Conservation (phyloP, 768 basidiomycete species). For the Paxillus involutus region DNA sequence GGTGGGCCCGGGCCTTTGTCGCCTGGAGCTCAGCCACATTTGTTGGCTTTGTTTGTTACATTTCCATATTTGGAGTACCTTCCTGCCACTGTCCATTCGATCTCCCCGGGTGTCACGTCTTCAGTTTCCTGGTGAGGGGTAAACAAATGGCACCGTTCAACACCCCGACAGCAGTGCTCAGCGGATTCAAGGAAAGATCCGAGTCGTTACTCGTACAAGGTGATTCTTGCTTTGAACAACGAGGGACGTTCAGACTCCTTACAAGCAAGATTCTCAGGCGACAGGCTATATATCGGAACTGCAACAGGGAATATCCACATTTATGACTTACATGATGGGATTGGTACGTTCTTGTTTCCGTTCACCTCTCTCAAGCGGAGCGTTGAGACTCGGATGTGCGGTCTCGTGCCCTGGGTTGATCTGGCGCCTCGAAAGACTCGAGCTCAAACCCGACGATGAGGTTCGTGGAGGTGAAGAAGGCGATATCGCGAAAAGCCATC, state of each 20-base stretch:
- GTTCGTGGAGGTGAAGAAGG: conserved; percentile 66
- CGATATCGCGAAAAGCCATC: conserved; percentile 64
- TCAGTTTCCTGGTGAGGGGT: background rate
- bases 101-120: too few species aligned
- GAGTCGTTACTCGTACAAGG: conserved; percentile 34
- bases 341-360: conserved; percentile 29
- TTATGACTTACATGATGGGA: conserved; percentile 44
- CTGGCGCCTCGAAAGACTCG: conserved; percentile 3
- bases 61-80: too few species aligned
- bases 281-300: conserved; percentile 64
- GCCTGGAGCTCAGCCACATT: too few species aligned
- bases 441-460: conserved; percentile 15
- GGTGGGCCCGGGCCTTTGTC: too few species aligned
- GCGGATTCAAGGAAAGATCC: conserved; percentile 36
- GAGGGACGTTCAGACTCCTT: background rate
- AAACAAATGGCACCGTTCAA: conserved; percentile 34
- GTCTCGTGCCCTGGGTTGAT: background rate
- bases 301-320: conserved; percentile 54
- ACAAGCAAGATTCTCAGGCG: conserved; percentile 35
- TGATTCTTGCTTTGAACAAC: conserved; percentile 1
- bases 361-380: conserved; percentile 18
- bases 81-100: too few species aligned
- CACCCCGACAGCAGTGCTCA: conserved; percentile 22
- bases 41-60: too few species aligned
- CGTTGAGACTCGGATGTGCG: conserved; percentile 3